phyloP scores from a whole-genome alignment of 495 filamentous ascomycete species.

The Penicillium roqueforti region DNA sequence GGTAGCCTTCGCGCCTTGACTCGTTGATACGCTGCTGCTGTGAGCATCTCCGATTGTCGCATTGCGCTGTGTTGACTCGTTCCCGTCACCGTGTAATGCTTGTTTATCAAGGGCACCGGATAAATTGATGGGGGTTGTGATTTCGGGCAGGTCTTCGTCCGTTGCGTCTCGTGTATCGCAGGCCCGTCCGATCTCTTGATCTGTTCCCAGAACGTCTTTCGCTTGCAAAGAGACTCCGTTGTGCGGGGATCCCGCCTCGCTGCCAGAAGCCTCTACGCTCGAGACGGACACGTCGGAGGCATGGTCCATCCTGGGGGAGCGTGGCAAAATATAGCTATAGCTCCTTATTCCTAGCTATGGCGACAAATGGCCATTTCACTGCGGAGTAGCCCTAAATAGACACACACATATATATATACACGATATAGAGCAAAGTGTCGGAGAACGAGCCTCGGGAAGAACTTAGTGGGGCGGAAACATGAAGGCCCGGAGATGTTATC shows the following conservation, averaged over 20 bases:
- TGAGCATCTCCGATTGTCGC: background rate
- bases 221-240: constrained; percentile 11
- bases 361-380: constrained; percentile 2
- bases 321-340: background rate
- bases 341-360: background rate
- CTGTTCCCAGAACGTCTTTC: constrained; percentile 8
- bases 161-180: constrained; percentile 7
- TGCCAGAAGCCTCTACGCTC: constrained; percentile 17
- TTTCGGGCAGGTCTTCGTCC: constrained; percentile 10
- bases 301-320: constrained; percentile 32
- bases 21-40: background rate
- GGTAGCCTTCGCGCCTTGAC: constrained; percentile 3
- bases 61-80: background rate
- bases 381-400: background rate
- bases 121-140: constrained; percentile 19
- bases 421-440: background rate
- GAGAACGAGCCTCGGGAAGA: background rate
- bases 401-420: background rate
- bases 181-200: constrained; percentile 12
- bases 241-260: constrained; percentile 11
- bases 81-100: constrained; percentile 13
- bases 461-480: background rate
- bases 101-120: constrained; percentile 26
- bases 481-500: background rate
- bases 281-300: constrained; percentile 24